These are phyloP conservation scores for Ogataea haglerorum DNA, from an alignment of 805 yeast species.

Conservation along the genomic window DNA sequence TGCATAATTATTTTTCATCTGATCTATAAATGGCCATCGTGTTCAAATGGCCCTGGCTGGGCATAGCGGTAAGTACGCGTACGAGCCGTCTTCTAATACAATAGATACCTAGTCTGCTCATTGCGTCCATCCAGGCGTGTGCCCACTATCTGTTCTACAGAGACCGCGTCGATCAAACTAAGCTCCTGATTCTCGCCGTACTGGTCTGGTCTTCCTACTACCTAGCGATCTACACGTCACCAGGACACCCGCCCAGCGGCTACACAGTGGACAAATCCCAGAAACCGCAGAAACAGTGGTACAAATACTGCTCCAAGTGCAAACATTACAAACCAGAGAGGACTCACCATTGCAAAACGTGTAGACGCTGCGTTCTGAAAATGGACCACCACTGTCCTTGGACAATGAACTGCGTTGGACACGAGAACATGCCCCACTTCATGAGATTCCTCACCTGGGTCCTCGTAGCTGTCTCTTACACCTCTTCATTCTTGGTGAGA, in stretches of 20 bases:
- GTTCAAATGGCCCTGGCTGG: conserved; percentile 22
- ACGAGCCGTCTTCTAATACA: not conserved
- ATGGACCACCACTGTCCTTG: conserved; percentile 97
- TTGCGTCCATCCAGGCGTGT: conserved; percentile 6
- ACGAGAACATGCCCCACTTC: conserved; percentile 73
- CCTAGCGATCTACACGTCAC: conserved; percentile 60
- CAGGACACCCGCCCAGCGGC: conserved; percentile 63
- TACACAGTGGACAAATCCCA: conserved; percentile 34
- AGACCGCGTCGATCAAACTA: conserved; percentile 4
- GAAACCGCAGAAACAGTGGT: conserved; percentile 41
- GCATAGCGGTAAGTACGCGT: conserved; percentile 20
- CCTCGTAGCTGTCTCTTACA: conserved; percentile 45
- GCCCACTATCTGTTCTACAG: conserved; percentile 12
- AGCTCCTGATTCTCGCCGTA: conserved; percentile 70
- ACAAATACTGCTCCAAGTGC: conserved; percentile 72
- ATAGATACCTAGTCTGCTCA: conserved; percentile 15
- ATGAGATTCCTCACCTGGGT: conserved; percentile 73
- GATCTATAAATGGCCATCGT: conserved; percentile 17
- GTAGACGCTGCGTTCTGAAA: conserved; percentile 69
- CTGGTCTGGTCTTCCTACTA: conserved; percentile 74
- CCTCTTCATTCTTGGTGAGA: conserved; percentile 39
- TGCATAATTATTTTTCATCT: not conserved
- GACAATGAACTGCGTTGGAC: conserved; percentile 90
- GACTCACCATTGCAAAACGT: conserved; percentile 80
- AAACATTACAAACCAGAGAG: conserved; percentile 73